Evolutionary conservation across 371 early-diverging fungal species (phyloP), one percentile per base, ranked within the genome.

Genomic region (Mortierella sp.): DNA sequence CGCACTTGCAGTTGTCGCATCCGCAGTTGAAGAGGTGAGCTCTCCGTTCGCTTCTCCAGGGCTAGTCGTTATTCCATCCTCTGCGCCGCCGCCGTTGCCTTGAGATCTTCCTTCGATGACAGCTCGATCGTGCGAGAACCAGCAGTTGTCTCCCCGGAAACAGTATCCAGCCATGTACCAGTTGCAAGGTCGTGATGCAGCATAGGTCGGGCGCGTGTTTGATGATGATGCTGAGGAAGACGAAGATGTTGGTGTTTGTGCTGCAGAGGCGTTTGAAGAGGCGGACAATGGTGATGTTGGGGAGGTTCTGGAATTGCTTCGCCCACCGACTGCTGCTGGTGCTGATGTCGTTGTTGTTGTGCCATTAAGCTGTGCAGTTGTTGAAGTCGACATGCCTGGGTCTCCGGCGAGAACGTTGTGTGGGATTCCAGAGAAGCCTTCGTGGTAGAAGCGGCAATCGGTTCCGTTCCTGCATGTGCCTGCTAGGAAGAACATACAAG

Each of bases 91-190:
- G 11, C 43, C 72, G n/a, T 56, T 48, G 11, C 78, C 43, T 46
- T 55, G 54, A 55, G 44, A n/a, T 16, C 44, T 65, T 21, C 68
- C 48, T 18, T 77, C 55, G 43, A 79, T 68, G 35, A 48, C 14
- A 5, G 79, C 60, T 5, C 83, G 78, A 32, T 86, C 87, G 35
- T 86, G 87, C 12, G 82, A 82, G 65, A 86, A 86, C 87, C 87
- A 86, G 55, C 87, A 86, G 10, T 72, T 58, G 21, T 86, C 87
- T 2, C 87, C 87, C 1, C 87, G 82, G 24, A 70, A 78, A 60
- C 87, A 86, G 56, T 86, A 86, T 48, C 87, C 87, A 14, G 79
- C 77, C 80, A 86, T 72, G 41, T 86, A 86, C 80, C 82, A 86
- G 16, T 76, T 77, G 43, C 87, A 86, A 16, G 82, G 80, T 32